Evolutionary conservation across 805 yeast species (phyloP).

Genomic region (Lipomyces anomalus): DNA sequence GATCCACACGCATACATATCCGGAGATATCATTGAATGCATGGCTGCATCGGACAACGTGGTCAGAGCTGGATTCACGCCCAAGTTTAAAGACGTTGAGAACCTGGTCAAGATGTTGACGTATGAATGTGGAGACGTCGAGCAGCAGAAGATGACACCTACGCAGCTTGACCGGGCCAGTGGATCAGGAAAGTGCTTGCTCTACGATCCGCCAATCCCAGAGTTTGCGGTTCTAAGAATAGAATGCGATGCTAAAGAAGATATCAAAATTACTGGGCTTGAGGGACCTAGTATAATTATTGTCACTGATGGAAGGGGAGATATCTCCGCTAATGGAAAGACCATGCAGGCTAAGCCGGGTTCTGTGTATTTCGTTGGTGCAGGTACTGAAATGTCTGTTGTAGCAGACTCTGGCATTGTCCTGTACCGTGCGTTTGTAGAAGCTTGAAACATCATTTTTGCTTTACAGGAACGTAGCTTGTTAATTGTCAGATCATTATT

Average conservation of each 20-base stretch:
- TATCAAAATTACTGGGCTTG: constrained; percentile 54
- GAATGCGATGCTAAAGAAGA: constrained; percentile 47
- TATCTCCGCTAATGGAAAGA: constrained; percentile 40
- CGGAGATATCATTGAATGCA: constrained; percentile 98
- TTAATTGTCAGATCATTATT: not conserved
- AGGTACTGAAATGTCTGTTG: constrained; percentile 55
- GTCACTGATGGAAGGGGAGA: constrained; percentile 76
- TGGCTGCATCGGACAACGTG: constrained; percentile 98
- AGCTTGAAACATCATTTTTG: constrained; percentile 35
- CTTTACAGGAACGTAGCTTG: constrained; percentile 2
- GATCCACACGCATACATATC: constrained; percentile 97
- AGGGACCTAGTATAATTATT: constrained; percentile 85
- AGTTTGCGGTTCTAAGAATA: constrained; percentile 88
- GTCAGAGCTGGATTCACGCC: constrained; percentile 99
- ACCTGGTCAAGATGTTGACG: constrained; percentile 84
- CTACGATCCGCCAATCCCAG: constrained; percentile 95
- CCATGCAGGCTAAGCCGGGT: constrained; percentile 56
- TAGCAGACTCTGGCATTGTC: constrained; percentile 44
- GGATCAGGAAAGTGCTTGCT: constrained; percentile 39
- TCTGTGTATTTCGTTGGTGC: constrained; percentile 83
- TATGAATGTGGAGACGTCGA: constrained; percentile 83
- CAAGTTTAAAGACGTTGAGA: constrained; percentile 90
- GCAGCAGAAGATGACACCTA: constrained; percentile 83
- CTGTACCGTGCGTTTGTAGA: constrained; percentile 89
- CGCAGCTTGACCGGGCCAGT: constrained; percentile 40